These are phyloP conservation scores for Stropharia rugosoannulata DNA, from an alignment of 768 basidiomycete species.

Conservation along the genomic window DNA sequence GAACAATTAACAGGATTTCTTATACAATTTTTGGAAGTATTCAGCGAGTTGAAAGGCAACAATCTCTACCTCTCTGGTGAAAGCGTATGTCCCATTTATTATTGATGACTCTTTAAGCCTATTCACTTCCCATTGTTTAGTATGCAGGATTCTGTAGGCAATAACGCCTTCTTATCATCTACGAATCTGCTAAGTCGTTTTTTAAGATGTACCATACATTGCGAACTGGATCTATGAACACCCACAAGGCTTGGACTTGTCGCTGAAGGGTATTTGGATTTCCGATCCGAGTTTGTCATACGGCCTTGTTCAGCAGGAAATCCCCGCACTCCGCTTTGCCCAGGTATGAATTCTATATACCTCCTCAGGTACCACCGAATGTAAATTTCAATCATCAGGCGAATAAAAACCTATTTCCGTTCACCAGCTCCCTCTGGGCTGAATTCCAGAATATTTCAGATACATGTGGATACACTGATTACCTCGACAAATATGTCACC, in stretches of 20 bases:
- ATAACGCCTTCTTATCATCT: not conserved
- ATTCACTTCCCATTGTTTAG: constrained; percentile 30
- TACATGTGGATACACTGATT: constrained; percentile 58
- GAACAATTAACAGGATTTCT: constrained; percentile 51
- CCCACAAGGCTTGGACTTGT: constrained; percentile 46
- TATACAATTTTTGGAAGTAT: constrained; percentile 65
- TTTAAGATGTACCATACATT: constrained; percentile 48
- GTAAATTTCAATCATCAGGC: constrained; percentile 32
- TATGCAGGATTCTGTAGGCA: constrained; percentile 68
- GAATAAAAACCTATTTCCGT: constrained; percentile 57
- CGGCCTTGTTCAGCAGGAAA: constrained; percentile 57
- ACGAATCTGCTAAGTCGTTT: not conserved
- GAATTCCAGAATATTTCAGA: constrained; percentile 53
- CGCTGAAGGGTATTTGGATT: constrained; percentile 64
- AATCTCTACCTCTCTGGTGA: constrained; percentile 65
- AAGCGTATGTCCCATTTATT: constrained; percentile 45
- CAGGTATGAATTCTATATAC: constrained; percentile 24
- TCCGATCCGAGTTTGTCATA: constrained; percentile 48
- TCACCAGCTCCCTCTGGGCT: constrained; percentile 54
- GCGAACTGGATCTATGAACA: constrained; percentile 72
- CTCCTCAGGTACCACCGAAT: not conserved
- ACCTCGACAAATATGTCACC: constrained; percentile 58
- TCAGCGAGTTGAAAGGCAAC: constrained; percentile 65
- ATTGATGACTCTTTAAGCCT: not conserved
- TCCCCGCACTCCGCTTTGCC: constrained; percentile 64